These are phyloP conservation scores for Novakomyces olei DNA, from an alignment of 805 yeast species.

Conservation along the genomic window DNA sequence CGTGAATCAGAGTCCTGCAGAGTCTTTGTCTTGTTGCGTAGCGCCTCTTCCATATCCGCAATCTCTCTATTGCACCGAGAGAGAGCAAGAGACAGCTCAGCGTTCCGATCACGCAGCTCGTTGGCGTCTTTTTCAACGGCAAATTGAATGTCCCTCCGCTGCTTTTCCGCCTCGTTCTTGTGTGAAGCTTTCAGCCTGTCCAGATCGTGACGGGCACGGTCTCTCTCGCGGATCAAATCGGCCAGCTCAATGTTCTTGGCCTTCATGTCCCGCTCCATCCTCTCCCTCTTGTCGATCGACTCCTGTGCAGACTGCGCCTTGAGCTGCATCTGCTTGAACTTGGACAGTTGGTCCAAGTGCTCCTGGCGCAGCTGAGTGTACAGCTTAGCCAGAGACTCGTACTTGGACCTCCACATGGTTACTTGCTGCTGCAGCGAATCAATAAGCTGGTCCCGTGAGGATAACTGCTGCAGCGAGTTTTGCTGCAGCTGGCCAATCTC, in stretches of 20 bases:
- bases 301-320: slow-evolving; percentile 81
- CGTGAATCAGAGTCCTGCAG: slow-evolving; percentile 14
- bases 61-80: slow-evolving; percentile 43
- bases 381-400: slow-evolving; percentile 70
- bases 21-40: slow-evolving; percentile 16
- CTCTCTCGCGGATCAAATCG: slow-evolving; percentile 72
- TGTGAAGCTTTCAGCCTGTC: slow-evolving; percentile 47
- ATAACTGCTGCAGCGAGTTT: slow-evolving; percentile 49
- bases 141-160: slow-evolving; percentile 42
- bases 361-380: slow-evolving; percentile 84
- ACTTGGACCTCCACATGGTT: slow-evolving; percentile 58
- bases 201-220: slow-evolving; percentile 62
- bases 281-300: slow-evolving; percentile 63
- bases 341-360: slow-evolving; percentile 55
- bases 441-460: slow-evolving; percentile 54
- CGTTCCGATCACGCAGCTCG: slow-evolving; percentile 38
- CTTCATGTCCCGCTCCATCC: slow-evolving; percentile 59
- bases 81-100: slow-evolving; percentile 37
- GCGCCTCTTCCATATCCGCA: slow-evolving; percentile 24
- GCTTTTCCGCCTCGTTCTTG: slow-evolving; percentile 39
- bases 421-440: slow-evolving; percentile 51
- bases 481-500: slow-evolving; percentile 41
- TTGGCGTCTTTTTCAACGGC: slow-evolving; percentile 35
- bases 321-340: slow-evolving; percentile 55
- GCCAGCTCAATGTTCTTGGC: slow-evolving; percentile 73